These are phyloP conservation scores for Cyberlindnera xishuangbannaensis DNA, from an alignment of 805 yeast species.

Conservation along the genomic window DNA sequence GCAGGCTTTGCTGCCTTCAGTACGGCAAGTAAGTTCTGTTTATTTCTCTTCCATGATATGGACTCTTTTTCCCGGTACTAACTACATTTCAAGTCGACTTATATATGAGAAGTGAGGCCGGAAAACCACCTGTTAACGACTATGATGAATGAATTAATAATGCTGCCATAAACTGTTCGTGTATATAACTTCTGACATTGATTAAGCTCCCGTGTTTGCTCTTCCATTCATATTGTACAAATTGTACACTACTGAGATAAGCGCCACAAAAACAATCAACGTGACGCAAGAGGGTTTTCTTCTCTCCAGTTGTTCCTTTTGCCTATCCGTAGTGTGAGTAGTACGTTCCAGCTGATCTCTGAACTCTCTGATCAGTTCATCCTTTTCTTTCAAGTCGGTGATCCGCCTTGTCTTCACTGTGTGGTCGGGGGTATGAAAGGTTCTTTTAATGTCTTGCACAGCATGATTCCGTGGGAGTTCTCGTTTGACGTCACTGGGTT, in stretches of 20 bases:
- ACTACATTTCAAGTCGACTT: constrained; percentile 44
- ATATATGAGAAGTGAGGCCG: constrained; percentile 50
- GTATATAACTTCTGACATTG: neutral
- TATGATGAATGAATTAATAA: constrained; percentile 1
- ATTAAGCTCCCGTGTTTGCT: too few relatives aligned
- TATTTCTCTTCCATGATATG: neutral
- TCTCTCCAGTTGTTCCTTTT: too few relatives aligned
- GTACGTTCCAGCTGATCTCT: neutral
- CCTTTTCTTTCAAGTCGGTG: constrained; percentile 1
- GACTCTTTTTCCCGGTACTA: neutral
- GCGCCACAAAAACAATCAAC: neutral
- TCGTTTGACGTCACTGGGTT: neutral
- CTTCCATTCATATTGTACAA: too few relatives aligned
- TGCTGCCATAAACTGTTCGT: neutral
- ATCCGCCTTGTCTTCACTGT: neutral
- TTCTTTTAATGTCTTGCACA: too few relatives aligned
- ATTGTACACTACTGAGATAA: neutral
- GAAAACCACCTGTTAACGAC: constrained; percentile 3
- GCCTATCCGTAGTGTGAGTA: too few relatives aligned
- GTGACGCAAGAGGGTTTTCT: too few relatives aligned
- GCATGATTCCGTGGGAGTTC: too few relatives aligned
- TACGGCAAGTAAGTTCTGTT: constrained; percentile 44
- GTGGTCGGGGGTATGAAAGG: neutral
- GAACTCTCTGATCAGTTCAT: constrained; percentile 6
- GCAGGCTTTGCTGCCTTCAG: constrained; percentile 97